Conservation (phyloP, 768 basidiomycete genomes). For the Russula ochroleuca region DNA sequence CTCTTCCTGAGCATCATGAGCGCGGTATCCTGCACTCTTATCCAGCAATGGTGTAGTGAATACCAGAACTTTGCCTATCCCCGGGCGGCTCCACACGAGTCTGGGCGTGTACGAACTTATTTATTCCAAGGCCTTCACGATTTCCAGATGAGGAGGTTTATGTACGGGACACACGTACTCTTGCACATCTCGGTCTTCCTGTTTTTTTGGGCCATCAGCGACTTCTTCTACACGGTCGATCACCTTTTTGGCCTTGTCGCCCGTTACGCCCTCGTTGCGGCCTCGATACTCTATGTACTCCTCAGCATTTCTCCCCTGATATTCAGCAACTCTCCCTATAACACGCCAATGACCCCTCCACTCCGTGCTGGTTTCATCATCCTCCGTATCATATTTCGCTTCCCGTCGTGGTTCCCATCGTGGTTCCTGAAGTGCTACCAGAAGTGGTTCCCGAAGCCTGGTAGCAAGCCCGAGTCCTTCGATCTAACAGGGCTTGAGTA, state of each 20-base stretch:
- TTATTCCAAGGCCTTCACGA: slow-evolving; percentile 5
- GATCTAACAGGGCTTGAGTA: background rate
- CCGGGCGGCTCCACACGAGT: slow-evolving; percentile 5
- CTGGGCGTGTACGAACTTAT: slow-evolving; percentile 20
- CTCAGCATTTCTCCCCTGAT: slow-evolving; percentile 19
- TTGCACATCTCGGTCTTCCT: slow-evolving; percentile 18
- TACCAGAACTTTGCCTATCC: slow-evolving; percentile 6
- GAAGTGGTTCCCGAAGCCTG: background rate
- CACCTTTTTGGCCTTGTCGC: background rate
- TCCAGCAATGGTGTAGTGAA: slow-evolving; percentile 24
- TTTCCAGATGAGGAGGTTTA: slow-evolving; percentile 16
- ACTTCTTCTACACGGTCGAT: slow-evolving; percentile 14
- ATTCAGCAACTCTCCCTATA: slow-evolving; percentile 13
- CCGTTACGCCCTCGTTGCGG: slow-evolving; percentile 3
- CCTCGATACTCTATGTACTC: background rate
- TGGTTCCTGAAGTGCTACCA: background rate
- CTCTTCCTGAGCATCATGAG: slow-evolving; percentile 19
- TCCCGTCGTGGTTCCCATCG: background rate
- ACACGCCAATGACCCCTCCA: slow-evolving; percentile 16
- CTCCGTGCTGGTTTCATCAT: background rate
- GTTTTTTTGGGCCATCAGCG: slow-evolving; percentile 20
- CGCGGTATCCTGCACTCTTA: slow-evolving; percentile 15
- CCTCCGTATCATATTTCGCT: background rate
- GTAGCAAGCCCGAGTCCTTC: background rate
- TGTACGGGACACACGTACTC: slow-evolving; percentile 15